Evolutionary conservation across 306 rosid genomes (phyloP).

Genomic region (Clitoria ternatea): DNA sequence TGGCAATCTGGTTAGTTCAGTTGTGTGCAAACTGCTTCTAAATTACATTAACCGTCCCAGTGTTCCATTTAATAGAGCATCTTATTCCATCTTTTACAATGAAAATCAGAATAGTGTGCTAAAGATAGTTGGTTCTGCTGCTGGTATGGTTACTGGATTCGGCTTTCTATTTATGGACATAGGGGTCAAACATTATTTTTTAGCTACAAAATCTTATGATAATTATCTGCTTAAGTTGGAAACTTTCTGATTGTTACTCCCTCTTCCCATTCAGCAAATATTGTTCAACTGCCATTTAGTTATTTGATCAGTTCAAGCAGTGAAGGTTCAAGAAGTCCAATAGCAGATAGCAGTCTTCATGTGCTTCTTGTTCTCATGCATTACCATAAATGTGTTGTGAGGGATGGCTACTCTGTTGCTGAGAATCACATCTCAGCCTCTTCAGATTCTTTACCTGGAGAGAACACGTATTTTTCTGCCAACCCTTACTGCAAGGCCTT

Average conservation of each 20-base stretch:
- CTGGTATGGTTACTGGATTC: slow-evolving; percentile 39
- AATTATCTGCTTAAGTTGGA: background rate
- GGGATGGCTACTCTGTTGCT: slow-evolving; percentile 25
- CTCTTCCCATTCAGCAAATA: slow-evolving; percentile 57
- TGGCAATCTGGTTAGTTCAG: slow-evolving; percentile 45
- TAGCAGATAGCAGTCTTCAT: slow-evolving; percentile 67
- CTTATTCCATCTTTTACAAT: slow-evolving; percentile 58
- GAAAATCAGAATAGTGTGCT: slow-evolving; percentile 59
- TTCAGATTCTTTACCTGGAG: slow-evolving; percentile 47
- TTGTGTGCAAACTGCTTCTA: slow-evolving; percentile 54
- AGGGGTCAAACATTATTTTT: background rate
- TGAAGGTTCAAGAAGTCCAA: slow-evolving; percentile 53
- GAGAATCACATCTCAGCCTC: slow-evolving; percentile 28
- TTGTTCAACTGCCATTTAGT: slow-evolving; percentile 60
- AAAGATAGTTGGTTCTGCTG: slow-evolving; percentile 76
- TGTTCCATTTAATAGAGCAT: slow-evolving; percentile 35
- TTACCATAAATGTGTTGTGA: slow-evolving; percentile 55
- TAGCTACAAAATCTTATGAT: background rate
- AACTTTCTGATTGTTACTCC: slow-evolving; percentile 9
- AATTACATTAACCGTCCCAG: slow-evolving; percentile 47
- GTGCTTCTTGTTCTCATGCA: slow-evolving; percentile 74
- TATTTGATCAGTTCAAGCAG: slow-evolving; percentile 58
- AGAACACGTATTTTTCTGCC: slow-evolving; percentile 43
- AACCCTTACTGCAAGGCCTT: slow-evolving; percentile 68
- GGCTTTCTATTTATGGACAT: background rate